Evolutionary conservation across 176 grass and related monocot genomes (phyloP), one percentile per base, ranked within the genome.

Genomic region (Oryza coarctata): DNA sequence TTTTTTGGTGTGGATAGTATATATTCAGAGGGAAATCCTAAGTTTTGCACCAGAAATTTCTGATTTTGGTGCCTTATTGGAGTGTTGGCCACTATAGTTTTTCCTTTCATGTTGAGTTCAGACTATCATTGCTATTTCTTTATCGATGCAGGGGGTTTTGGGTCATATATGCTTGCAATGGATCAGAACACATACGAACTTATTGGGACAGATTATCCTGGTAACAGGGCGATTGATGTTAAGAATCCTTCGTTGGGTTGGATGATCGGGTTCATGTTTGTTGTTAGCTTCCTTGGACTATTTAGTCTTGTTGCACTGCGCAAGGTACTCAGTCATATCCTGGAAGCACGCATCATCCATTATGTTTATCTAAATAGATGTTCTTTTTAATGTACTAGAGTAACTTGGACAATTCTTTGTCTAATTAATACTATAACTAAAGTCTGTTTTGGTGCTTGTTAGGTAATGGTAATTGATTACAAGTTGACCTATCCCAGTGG

Each of bases 181-280:
- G 88, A 98, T 82, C 90, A 91, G 75, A 89, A 58, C 75, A 98
- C 92, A 8, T 98, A 98, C 31, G 95, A 98, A 45, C 85, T 98
- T 80, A 94, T 98, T 1, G 95, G 95, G 76, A 39, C 68, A 15
- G 90, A 98, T 84, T 98, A 93, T 76, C 90, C 95, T 73, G 95
- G 95, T 68, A 98, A 98, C 86, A 90, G 84, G 65, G 88, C 90
- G 0, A 86, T 84, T 68, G 95, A 98, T 93, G 92, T 98, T 75
- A 98, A 91, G 81, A 94, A 93, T 77, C 95, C 92, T 68, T 93
- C 92, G 2, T 75, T 98, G 25, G 83, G 90, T 28, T 98, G 95
- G 95, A 94, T 98, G 92, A 94, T 94, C 18, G 88, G 92, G 7
- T 98, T 94, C 82, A 93, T 94, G 90, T 98, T 94, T 78, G 84